Conservation (phyloP, 441 rosid species). For the Adansonia gregorii region DNA sequence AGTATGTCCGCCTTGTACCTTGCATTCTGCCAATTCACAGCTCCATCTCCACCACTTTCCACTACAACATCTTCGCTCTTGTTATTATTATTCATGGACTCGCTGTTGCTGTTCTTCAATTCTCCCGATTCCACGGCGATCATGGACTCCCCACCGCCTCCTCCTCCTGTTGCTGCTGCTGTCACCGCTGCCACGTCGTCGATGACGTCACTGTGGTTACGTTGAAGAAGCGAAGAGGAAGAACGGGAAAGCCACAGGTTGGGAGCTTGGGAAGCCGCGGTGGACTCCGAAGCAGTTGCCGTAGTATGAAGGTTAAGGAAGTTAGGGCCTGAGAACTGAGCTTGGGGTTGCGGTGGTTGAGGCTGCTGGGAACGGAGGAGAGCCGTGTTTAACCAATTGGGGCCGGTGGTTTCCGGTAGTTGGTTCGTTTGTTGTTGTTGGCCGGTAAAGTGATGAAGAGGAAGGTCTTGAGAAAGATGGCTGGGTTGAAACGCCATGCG, state of each 20-base stretch:
- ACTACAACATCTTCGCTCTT: constrained; percentile 51
- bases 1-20: constrained; percentile 84
- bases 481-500: constrained; percentile 86
- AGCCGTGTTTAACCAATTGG: constrained; percentile 90
- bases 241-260: constrained; percentile 73
- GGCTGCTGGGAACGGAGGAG: constrained; percentile 65
- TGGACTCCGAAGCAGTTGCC: constrained; percentile 43
- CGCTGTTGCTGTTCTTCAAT: constrained; percentile 49
- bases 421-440: constrained; percentile 52
- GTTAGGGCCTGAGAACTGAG: constrained; percentile 59
- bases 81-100: constrained; percentile 39
- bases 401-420: constrained; percentile 50
- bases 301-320: constrained; percentile 76
- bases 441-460: constrained; percentile 75
- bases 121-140: constrained; percentile 53
- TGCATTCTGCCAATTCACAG: constrained; percentile 86
- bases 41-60: constrained; percentile 53
- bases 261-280: constrained; percentile 43
- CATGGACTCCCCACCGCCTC: constrained; percentile 44
- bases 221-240: constrained; percentile 43
- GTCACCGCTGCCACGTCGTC: constrained; percentile 48
- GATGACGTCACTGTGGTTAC: constrained; percentile 62
- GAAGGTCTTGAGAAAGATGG: constrained; percentile 75
- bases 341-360: constrained; percentile 34
- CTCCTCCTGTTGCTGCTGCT: constrained; percentile 25